Evolutionary conservation across 306 rosid genomes (phyloP).

Genomic region (Vigna radiata): DNA sequence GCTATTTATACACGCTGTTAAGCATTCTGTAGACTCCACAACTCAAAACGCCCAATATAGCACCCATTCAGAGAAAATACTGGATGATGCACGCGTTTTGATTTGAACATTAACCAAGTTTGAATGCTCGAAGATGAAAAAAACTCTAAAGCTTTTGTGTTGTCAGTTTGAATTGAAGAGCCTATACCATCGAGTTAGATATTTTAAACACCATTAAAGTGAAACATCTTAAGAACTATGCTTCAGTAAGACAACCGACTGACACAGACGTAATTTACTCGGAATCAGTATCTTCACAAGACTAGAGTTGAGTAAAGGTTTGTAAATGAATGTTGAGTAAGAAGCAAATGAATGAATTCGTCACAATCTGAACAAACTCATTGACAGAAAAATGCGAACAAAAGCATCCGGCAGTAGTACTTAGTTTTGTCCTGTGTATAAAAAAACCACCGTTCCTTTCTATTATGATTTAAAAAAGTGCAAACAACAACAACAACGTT

Average conservation of each 20-base stretch:
- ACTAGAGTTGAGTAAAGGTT: neutral
- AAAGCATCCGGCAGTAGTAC: neutral
- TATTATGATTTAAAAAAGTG: neutral
- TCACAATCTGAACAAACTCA: neutral
- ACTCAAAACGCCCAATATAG: conserved; percentile 26
- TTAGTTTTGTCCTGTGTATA: neutral
- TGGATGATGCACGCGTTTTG: neutral
- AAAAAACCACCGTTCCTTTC: neutral
- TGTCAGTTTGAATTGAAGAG: neutral
- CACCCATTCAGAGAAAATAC: neutral
- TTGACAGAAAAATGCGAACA: conserved; percentile 15
- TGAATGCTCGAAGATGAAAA: neutral
- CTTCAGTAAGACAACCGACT: neutral
- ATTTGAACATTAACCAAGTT: neutral
- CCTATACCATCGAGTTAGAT: neutral
- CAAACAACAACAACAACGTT: too few species aligned
- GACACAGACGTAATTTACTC: neutral
- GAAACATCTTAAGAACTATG: neutral
- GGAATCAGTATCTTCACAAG: neutral
- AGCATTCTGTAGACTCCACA: neutral
- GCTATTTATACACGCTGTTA: neutral
- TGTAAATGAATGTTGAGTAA: neutral
- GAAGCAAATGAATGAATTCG: neutral
- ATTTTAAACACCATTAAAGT: neutral
- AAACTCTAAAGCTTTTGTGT: neutral